Evolutionary conservation across 1,284 basidiomycete genomes (phyloP), one percentile per base, ranked within the genome.

Genomic region (Cutaneotrichosporon sp.): DNA sequence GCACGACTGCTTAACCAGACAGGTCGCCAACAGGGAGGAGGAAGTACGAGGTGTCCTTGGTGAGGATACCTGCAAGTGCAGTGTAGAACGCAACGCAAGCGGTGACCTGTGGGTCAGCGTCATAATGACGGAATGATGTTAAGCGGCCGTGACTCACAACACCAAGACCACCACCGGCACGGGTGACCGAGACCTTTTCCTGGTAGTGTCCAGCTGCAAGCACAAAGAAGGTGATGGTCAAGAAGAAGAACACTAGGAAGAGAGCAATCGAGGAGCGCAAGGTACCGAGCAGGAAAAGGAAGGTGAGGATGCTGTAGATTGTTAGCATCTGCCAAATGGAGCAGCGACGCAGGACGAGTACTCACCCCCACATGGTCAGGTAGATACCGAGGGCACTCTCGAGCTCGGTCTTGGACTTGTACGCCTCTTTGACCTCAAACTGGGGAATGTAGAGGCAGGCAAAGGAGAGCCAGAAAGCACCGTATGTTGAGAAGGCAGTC

Each of bases 401-500:
- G 25, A 87, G 72, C 68, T 85, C 80, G 14, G 27, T 3, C 16
- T 58, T 62, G 2, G 62, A 51, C 5, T 67, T 63, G 52, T 76
- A 76, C 0, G 74, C 70, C 5, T 43, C 68, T 11, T 72, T 38
- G 51, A 93, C 79, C 7, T 82, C 68, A 38, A 77, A 74, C 61
- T 66, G 63, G 19, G 74, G 74, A 46, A 71, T 65, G 63, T 69
- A 71, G 38, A 72, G 52, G 34, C n/a, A 56, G 19, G 55, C 65
- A 51, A 68, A 72, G 2, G 62, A 61, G 79, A 80, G 32, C 78
- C 77, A 19, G 87, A 87, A 55, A 2, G 82, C 84, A 52, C 88
- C 89, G 63, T 87, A 92, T 2, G 84, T 84, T 0, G 84, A 78
- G 78, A 91, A 90, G 0, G 88, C 91, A 79, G 80, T 77, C 16